These are phyloP conservation scores for Fusarium verrucosum DNA, from an alignment of 2,329 filamentous ascomycete genomes.

Conservation along the genomic window DNA sequence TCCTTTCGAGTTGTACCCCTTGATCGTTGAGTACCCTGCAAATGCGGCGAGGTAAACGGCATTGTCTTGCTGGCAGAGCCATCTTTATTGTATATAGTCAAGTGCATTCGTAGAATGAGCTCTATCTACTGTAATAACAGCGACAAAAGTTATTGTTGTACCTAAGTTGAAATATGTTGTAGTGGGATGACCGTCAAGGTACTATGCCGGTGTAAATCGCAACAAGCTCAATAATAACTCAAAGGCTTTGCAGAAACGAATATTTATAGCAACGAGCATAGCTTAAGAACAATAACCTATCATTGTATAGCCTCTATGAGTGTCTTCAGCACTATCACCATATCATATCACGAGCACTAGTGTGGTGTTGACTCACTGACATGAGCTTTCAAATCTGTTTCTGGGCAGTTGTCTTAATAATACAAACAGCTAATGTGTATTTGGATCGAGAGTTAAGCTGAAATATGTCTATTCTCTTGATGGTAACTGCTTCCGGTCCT, in stretches of 20 bases:
- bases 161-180: not conserved
- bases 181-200: too few relatives aligned
- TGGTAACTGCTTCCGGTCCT: not conserved
- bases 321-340: conserved; percentile 1
- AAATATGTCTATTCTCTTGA: not conserved
- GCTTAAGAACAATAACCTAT: not conserved
- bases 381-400: conserved; percentile 4
- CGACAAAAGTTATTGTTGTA: conserved; percentile 4
- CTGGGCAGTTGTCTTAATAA: not conserved
- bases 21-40: conserved; percentile 29
- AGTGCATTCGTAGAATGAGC: conserved; percentile 1
- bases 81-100: conserved; percentile 19
- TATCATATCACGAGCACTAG: not conserved
- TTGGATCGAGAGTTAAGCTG: not conserved
- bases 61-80: conserved; percentile 25
- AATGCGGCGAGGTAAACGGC: conserved; percentile 34
- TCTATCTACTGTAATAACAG: not conserved
- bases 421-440: not conserved
- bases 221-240: too few relatives aligned
- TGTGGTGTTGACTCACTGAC: conserved; percentile 6
- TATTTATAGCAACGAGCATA: conserved; percentile 1
- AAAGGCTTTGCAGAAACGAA: not conserved
- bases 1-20: conserved; percentile 17
- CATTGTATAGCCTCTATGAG: not conserved
- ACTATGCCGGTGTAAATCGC: too few relatives aligned